Evolutionary conservation across 345 rosid genomes (phyloP).

Genomic region (Eucalyptus grandis): DNA sequence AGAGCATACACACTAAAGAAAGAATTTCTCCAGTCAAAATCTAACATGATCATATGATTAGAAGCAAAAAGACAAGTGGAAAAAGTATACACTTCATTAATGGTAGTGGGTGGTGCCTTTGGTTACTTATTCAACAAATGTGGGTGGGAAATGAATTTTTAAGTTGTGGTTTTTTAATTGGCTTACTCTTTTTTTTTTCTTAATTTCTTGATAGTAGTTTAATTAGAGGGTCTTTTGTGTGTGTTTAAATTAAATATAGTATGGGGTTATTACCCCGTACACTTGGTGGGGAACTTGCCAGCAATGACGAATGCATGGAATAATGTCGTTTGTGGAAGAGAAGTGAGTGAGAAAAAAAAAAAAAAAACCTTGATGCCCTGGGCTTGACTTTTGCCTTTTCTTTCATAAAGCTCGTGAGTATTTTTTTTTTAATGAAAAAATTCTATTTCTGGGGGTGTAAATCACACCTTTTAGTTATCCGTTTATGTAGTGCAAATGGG

Average conservation of each 20-base stretch:
- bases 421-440: neutral
- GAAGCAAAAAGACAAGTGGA: neutral
- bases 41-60: neutral
- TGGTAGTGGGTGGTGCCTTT: neutral
- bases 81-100: neutral
- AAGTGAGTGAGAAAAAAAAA: neutral
- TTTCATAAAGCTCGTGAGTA: neutral
- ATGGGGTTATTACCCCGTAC: neutral
- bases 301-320: neutral
- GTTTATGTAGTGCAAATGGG: neutral
- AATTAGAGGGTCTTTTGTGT: neutral
- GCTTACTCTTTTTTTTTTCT: neutral
- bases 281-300: neutral
- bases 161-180: neutral
- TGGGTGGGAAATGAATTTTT: neutral
- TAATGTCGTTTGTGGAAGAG: neutral
- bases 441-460: neutral
- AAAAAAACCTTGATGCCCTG: neutral
- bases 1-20: neutral
- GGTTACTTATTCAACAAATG: slow-evolving; percentile 2
- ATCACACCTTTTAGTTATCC: neutral
- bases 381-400: neutral
- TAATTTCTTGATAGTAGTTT: neutral
- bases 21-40: neutral
- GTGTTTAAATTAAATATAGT: neutral